These are phyloP conservation scores for Pseudogymnoascus sp. DNA, from an alignment of 2,329 filamentous ascomycete species.

Conservation along the genomic window DNA sequence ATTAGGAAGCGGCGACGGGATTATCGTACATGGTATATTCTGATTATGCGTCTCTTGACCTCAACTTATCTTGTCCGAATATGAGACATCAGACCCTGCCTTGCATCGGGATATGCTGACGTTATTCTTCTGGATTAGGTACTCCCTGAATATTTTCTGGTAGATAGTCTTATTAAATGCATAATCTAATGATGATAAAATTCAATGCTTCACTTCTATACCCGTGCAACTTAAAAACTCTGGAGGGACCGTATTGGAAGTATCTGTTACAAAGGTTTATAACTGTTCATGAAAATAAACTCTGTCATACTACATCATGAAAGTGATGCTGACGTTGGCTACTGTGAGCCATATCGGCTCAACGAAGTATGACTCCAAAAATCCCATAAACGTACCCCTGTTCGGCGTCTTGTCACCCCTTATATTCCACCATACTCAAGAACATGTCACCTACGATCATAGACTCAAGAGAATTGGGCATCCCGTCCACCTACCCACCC, in stretches of 20 bases:
- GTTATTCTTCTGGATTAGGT: background rate
- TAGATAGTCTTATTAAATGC: background rate
- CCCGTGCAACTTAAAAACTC: background rate
- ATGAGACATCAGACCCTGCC: background rate
- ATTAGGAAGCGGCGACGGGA: constrained; percentile 3
- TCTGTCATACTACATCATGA: too few species aligned
- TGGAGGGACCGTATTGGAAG: background rate
- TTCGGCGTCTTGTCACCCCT: too few species aligned
- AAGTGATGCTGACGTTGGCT: too few species aligned
- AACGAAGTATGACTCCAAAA: too few species aligned
- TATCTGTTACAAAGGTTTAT: background rate
- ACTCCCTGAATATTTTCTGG: background rate
- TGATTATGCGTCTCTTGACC: background rate
- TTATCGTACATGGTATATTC: constrained; percentile 8
- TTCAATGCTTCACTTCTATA: background rate
- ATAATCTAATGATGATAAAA: background rate
- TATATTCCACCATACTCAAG: too few species aligned
- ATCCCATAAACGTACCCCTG: too few species aligned
- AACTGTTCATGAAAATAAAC: background rate
- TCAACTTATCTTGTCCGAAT: background rate
- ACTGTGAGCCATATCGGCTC: too few species aligned
- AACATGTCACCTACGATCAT: too few species aligned
- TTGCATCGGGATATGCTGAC: background rate
- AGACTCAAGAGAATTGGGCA: too few species aligned
- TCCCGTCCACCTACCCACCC: background rate